Conservation (phyloP, 768 basidiomycete genomes). For the Calvatia gigantea region DNA sequence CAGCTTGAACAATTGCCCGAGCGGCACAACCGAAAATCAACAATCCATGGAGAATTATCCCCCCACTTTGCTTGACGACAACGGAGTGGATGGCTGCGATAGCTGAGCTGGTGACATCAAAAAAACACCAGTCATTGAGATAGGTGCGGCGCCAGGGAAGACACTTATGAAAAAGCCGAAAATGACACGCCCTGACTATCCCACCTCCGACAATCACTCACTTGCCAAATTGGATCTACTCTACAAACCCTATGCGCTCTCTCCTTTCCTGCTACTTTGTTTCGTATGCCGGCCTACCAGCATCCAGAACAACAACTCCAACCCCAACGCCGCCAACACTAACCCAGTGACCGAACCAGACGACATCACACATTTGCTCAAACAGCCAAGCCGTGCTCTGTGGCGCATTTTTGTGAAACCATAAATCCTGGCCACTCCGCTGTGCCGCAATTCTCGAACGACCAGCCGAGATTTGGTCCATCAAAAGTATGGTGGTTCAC, state of each 20-base stretch:
- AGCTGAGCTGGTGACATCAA: slow-evolving; percentile 82
- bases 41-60: slow-evolving; percentile 82
- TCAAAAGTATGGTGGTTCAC: slow-evolving; percentile 60
- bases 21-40: slow-evolving; percentile 82
- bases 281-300: slow-evolving; percentile 76
- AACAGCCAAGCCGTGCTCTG: slow-evolving; percentile 28
- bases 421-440: slow-evolving; percentile 75
- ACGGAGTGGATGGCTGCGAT: slow-evolving; percentile 91
- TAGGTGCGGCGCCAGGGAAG: slow-evolving; percentile 64
- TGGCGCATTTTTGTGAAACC: slow-evolving; percentile 45
- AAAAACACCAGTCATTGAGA: slow-evolving; percentile 67
- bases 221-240: slow-evolving; percentile 79
- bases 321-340: slow-evolving; percentile 13
- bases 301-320: slow-evolving; percentile 21
- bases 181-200: slow-evolving; percentile 79
- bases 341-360: slow-evolving; percentile 22
- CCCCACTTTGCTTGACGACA: slow-evolving; percentile 88
- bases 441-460: slow-evolving; percentile 55
- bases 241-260: slow-evolving; percentile 68
- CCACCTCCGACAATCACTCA: slow-evolving; percentile 59
- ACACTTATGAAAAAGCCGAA: slow-evolving; percentile 90
- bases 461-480: slow-evolving; percentile 68
- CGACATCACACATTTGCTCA: slow-evolving; percentile 28
- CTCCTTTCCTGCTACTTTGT: slow-evolving; percentile 72
- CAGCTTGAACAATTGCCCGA: slow-evolving; percentile 63